phyloP scores from a whole-genome alignment of 179 eudicot genomes.

The Silene coronaria region DNA sequence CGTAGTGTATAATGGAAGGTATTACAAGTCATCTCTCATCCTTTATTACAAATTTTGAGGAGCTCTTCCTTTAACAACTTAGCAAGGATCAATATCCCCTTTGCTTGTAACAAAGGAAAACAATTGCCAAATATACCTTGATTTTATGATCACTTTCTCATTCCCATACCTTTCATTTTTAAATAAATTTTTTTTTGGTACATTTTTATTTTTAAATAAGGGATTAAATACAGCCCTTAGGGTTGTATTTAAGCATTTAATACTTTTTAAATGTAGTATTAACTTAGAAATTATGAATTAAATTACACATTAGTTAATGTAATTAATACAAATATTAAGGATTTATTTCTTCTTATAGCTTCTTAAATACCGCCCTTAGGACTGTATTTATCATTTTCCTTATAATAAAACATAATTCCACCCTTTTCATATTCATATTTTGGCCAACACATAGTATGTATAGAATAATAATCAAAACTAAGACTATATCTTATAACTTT shows the following conservation, averaged over 20 bases:
- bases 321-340: too few species aligned
- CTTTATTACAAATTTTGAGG: constrained; percentile 24
- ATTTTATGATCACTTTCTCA: neutral
- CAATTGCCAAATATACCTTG: neutral
- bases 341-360: too few species aligned
- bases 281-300: too few species aligned
- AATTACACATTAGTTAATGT: too few species aligned
- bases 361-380: too few species aligned
- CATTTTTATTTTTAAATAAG: too few species aligned
- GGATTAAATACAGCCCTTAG: too few species aligned
- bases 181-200: too few species aligned
- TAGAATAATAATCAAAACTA: constrained; percentile 4
- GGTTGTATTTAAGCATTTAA: too few species aligned
- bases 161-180: neutral
- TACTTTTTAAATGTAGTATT: too few species aligned
- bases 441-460: neutral
- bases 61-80: constrained; percentile 24
- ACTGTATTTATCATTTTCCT: neutral
- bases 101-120: constrained; percentile 29
- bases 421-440: neutral
- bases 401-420: too few species aligned
- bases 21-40: neutral
- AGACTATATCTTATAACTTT: neutral
- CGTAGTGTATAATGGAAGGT: constrained; percentile 13
- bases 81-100: constrained; percentile 25